These are phyloP conservation scores for Agrocybe chaxingu DNA, from an alignment of 768 basidiomycete species.

Conservation along the genomic window DNA sequence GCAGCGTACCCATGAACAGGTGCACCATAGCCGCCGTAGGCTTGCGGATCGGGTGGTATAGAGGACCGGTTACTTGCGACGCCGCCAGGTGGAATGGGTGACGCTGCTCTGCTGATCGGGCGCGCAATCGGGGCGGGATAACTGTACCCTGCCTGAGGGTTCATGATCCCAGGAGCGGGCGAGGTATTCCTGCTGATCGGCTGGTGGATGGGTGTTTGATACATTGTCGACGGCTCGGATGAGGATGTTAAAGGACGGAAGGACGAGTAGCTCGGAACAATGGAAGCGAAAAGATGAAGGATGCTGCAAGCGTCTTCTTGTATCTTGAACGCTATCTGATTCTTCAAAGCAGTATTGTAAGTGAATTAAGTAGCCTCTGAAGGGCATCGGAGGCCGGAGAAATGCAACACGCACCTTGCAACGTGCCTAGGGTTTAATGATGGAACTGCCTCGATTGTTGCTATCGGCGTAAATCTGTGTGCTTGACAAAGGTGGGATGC, in stretches of 20 bases:
- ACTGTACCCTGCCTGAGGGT: background rate
- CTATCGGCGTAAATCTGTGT: no score
- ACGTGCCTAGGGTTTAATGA: background rate
- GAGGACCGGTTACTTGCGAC: background rate
- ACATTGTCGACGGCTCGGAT: slow-evolving; percentile 1
- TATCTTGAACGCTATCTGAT: background rate
- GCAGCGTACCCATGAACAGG: slow-evolving; percentile 1
- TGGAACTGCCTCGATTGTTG: no score
- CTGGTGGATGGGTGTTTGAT: slow-evolving; percentile 6
- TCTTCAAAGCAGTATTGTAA: no score
- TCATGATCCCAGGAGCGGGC: slow-evolving; percentile 14
- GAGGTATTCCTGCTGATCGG: slow-evolving; percentile 8
- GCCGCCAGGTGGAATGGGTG: background rate
- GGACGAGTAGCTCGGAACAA: background rate
- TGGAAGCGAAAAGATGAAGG: no score
- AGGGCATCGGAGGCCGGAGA: slow-evolving; percentile 3
- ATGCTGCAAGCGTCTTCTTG: background rate
- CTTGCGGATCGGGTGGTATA: background rate
- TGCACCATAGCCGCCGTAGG: background rate
- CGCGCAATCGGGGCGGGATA: slow-evolving; percentile 1
- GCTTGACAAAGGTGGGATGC: no score
- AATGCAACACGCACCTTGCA: background rate
- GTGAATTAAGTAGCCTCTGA: no score
- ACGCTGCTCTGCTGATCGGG: background rate
- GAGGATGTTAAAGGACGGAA: background rate